Evolutionary conservation across 805 yeast genomes (phyloP).

Genomic region (Schwanniomyces sp.): DNA sequence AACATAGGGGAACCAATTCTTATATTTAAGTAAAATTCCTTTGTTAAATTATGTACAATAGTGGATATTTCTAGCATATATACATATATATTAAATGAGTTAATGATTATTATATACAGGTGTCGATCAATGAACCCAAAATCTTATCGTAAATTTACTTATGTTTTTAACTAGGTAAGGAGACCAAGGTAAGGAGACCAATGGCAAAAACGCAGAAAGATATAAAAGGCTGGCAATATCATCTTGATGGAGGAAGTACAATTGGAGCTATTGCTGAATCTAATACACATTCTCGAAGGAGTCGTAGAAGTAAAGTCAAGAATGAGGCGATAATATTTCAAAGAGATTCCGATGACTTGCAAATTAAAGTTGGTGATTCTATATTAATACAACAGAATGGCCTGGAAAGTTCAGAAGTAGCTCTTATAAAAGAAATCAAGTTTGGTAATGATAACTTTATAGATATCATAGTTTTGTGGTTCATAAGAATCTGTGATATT

Average conservation of each 20-base stretch:
- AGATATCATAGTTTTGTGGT: slow-evolving; percentile 49
- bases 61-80: neutral
- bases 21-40: slow-evolving; percentile 47
- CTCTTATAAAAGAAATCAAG: slow-evolving; percentile 50
- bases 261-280: slow-evolving; percentile 1
- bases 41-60: neutral
- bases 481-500: slow-evolving; percentile 44
- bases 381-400: slow-evolving; percentile 40
- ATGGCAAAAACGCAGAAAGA: slow-evolving; percentile 18
- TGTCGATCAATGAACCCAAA: neutral
- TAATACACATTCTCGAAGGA: slow-evolving; percentile 13
- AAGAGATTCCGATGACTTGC: slow-evolving; percentile 48
- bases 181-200: too few relatives aligned
- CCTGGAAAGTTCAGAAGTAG: slow-evolving; percentile 35
- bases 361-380: slow-evolving; percentile 53
- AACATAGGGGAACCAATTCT: slow-evolving; percentile 91
- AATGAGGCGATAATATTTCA: slow-evolving; percentile 24
- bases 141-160: neutral
- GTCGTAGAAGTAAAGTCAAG: slow-evolving; percentile 17
- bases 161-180: neutral
- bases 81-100: slow-evolving; percentile 1
- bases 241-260: slow-evolving; percentile 8
- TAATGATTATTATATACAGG: slow-evolving; percentile 2
- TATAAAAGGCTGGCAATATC: slow-evolving; percentile 38
- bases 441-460: slow-evolving; percentile 51